Percentiles rank a stretch among this genome's conserved stretches.
These are phyloP conservation scores for Ustilago loliicola DNA, from an alignment of 1,284 basidiomycete species.

Conservation along the genomic window DNA sequence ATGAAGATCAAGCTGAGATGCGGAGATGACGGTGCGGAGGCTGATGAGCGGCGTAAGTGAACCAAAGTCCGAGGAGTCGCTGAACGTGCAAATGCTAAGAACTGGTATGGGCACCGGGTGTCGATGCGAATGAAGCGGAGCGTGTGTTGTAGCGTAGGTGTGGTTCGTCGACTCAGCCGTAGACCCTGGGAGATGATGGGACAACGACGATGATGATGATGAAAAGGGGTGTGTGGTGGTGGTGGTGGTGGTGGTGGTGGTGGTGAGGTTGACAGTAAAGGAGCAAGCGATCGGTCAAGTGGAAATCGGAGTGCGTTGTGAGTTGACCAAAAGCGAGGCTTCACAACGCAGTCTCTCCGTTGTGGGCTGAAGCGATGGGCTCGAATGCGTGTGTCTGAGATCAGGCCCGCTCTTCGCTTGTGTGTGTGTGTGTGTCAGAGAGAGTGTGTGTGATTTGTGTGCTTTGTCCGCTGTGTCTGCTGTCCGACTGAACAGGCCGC, in stretches of 20 bases:
- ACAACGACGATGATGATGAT: conserved; percentile 23
- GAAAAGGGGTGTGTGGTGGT: conserved; percentile 3
- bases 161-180: conserved; percentile 29
- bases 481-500: neutral
- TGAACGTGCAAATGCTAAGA: neutral
- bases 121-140: conserved; percentile 2
- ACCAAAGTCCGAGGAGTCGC: neutral
- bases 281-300: neutral
- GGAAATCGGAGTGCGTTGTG: conserved; percentile 12
- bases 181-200: conserved; percentile 12
- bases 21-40: conserved; percentile 11
- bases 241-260: neutral
- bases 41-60: conserved; percentile 1
- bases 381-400: neutral
- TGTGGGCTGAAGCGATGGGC: neutral
- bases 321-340: neutral
- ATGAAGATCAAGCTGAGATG: conserved; percentile 11
- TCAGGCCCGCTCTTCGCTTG: neutral
- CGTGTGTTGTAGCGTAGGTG: conserved; percentile 5
- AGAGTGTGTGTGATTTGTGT: neutral
- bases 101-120: neutral
- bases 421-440: conserved; percentile 4
- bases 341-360: neutral
- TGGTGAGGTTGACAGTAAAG: conserved; percentile 21
- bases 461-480: conserved; percentile 2